Evolutionary conservation across 2,329 filamentous ascomycete species (phyloP).

Genomic region (Penicillium sclerotiorum): DNA sequence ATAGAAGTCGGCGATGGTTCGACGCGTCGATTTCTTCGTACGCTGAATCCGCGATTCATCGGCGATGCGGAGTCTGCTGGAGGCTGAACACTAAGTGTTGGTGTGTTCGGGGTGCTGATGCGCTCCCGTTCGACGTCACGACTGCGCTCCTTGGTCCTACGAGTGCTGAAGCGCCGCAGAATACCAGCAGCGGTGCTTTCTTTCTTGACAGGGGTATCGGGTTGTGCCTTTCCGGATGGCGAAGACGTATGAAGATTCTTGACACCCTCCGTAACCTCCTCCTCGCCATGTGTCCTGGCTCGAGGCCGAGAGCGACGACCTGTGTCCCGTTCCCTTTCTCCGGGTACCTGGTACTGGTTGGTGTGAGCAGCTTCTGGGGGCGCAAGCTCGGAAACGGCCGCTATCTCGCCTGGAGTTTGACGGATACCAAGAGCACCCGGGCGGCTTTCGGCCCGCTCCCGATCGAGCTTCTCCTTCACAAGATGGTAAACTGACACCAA

Average conservation of each 20-base stretch:
- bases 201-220: conserved; percentile 70
- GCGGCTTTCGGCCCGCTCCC: conserved; percentile 65
- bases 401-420: conserved; percentile 57
- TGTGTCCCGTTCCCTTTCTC: conserved; percentile 84
- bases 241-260: conserved; percentile 65
- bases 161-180: conserved; percentile 86
- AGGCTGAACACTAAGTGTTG: conserved; percentile 78
- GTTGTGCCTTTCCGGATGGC: conserved; percentile 54
- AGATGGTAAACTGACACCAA: conserved; percentile 93
- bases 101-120: conserved; percentile 67
- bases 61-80: conserved; percentile 67
- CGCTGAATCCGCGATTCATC: conserved; percentile 86
- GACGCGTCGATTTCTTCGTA: conserved; percentile 63
- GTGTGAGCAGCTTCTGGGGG: conserved; percentile 87
- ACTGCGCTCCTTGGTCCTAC: conserved; percentile 65
- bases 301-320: conserved; percentile 81
- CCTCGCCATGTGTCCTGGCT: conserved; percentile 91
- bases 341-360: conserved; percentile 87
- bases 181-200: conserved; percentile 85
- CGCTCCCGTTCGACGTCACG: conserved; percentile 48
- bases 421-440: conserved; percentile 63
- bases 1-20: conserved; percentile 58
- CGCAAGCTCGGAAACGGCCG: conserved; percentile 72
- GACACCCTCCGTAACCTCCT: conserved; percentile 76
- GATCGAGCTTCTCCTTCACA: conserved; percentile 90